Base-by-base conservation (phyloP, 108 stramenopile genomes). In the Poteriospumella lacustris region DNA sequence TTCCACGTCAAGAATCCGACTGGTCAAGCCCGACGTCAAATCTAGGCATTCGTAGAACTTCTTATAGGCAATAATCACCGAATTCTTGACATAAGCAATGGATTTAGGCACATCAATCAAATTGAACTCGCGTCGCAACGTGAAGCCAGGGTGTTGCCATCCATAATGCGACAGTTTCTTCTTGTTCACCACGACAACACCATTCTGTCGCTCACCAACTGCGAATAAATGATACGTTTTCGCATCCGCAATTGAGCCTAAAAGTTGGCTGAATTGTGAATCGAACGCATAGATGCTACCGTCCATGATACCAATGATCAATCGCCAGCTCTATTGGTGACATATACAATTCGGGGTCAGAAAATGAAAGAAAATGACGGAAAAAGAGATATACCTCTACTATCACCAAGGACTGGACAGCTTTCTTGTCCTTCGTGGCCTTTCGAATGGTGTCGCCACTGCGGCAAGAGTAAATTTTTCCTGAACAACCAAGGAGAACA, bases 381-480 rank as follows among this genome's bases (percentile, higher is more conserved):
- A 64, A 24, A 64, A 5, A 64, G 44, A 15, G 5, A 73, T 5
- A 39, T 38, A 73, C 70, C 70, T 73, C 70, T 3, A 73, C 70
- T 29, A 9, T 5, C 5, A 52, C 3, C 3, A 73, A 38, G 47
- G 44, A 19, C 26, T 5, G 9, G n/a, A 5, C 5, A 33, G 70
- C 5, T 24, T 73, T 73, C 41, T 42, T 73, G n/a, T 73, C 70
- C 31, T 56, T 44, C 5, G 12, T 42, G 12, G 36, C 26, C 31
- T 56, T 73, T 5, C 44, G 47, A 52, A 73, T 34, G 24, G 24
- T 3, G 9, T 73, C 70, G n/a, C n/a, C 28, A 68, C 19, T 40
- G 24, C 24, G 24, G 52, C 15, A 56, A 15, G 24, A 24, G 19
- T 56, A 56, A 56, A 56, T 56, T 15, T 24, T 56, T 56, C 24